Base-by-base conservation (phyloP, 306 rosid species). In the Canavalia gladiata region DNA sequence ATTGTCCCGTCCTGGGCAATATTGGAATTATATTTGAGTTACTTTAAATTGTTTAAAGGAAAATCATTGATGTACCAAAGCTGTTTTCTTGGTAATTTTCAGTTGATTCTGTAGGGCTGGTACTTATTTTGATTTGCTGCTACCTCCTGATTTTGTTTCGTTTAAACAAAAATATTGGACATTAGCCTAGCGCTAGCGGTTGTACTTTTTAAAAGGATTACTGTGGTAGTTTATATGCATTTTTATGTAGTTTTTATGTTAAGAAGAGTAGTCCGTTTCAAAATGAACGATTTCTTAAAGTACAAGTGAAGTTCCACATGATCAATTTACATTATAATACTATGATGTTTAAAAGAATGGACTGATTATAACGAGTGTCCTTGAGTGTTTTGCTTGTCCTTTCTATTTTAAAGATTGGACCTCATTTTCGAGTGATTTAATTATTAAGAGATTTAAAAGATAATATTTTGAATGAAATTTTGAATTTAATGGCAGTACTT, bases 41-140 rank as follows among this genome's bases (percentile, higher is more conserved):
- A 75, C 35, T 64, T 81, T 77, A 34, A 72, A 54, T 77, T 84
- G 76, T 80, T 83, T 56, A 11, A 6, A 28, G 83, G 45, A 33
- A 75, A 70, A 80, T 33, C 4, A 6, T 68, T 6, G 25, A 45
- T 82, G 80, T 76, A 62, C 81, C 60, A 6, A 72, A 45, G 77
- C 51, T 75, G 33, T 71, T 81, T 67, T 56, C 7, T 43, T 10
- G 70, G 45, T 18, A 69, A 43, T 68, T 51, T 39, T 57, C 35
- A 72, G 79, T 77, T 56, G 34, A 67, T 77, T 74, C 60, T 74
- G 65, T 73, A 43, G 55, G 49, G 58, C 25, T 28, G 70, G 58
- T 68, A 68, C 84, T 39, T 42, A 47, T 57, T 50, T 60, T 50
- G 81, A 35, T 34, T 37, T 37, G 2, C 46, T 10, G 43, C 45